Conservation (phyloP, 805 yeast species). For the Teunomyces funiuensis region DNA sequence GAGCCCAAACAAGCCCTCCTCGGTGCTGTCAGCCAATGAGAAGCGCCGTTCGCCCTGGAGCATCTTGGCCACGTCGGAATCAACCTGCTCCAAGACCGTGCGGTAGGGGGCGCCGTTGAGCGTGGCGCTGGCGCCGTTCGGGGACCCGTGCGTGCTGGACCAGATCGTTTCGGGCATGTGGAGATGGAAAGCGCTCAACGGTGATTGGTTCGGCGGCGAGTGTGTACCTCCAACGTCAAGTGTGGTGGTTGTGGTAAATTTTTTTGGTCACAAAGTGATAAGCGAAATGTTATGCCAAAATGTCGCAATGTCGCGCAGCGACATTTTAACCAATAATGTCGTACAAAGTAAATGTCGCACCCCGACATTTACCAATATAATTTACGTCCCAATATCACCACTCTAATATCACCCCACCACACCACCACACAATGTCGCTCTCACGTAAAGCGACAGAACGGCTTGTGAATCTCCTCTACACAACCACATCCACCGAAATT, state of each 20-base stretch:
- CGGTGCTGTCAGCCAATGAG: slow-evolving; percentile 45
- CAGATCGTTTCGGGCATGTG: slow-evolving; percentile 44
- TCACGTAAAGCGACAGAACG: slow-evolving; percentile 18
- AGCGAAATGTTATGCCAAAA: too few species aligned
- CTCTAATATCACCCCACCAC: not conserved
- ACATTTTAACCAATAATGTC: too few species aligned
- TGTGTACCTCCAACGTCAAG: too few species aligned
- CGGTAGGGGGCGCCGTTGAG: slow-evolving; percentile 22
- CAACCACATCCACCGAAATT: slow-evolving; percentile 29
- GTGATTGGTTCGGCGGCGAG: not conserved
- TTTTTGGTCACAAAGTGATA: too few species aligned
- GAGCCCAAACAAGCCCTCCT: slow-evolving; percentile 46
- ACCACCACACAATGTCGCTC: not conserved
- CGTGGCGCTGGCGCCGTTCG: slow-evolving; percentile 13
- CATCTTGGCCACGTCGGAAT: slow-evolving; percentile 39
- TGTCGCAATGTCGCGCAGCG: too few species aligned
- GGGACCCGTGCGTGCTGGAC: slow-evolving; percentile 26
- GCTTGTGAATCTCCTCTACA: slow-evolving; percentile 29
- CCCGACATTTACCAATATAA: too few species aligned
- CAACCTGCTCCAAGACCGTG: slow-evolving; percentile 38
- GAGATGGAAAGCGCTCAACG: not conserved
- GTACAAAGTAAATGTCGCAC: too few species aligned
- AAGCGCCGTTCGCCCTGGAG: slow-evolving; percentile 30
- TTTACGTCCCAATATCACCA: not conserved
- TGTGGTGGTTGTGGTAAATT: too few species aligned